Percentiles rank a stretch among this genome's conserved stretches.
phyloP scores from a whole-genome alignment of 2,329 filamentous ascomycete genomes.

The Claviceps sp. region DNA sequence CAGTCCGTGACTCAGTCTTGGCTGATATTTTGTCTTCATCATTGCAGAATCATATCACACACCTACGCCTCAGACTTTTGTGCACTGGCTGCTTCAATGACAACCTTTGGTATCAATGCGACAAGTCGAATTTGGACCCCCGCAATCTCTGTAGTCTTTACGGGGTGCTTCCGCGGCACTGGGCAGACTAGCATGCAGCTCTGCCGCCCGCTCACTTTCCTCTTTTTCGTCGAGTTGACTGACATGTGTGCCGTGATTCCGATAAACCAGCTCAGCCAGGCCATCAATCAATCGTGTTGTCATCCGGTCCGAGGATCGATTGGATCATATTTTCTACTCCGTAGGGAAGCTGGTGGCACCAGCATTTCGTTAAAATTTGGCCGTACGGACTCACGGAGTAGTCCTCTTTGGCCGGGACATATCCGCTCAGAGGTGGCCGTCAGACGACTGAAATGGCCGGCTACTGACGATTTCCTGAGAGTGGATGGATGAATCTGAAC shows the following conservation, averaged over 20 bases:
- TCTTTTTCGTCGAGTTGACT: background rate
- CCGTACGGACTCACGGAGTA: too few species aligned
- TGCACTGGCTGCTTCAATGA: background rate
- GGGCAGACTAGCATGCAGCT: background rate
- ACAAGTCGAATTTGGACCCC: background rate
- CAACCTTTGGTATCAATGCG: background rate
- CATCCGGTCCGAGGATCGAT: background rate
- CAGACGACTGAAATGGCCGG: too few species aligned
- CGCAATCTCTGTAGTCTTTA: background rate
- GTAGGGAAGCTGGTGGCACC: background rate
- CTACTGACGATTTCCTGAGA: too few species aligned
- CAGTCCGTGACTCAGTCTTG: background rate
- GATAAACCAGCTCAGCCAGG: background rate
- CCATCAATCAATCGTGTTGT: background rate
- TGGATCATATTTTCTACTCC: background rate
- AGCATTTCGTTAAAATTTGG: background rate
- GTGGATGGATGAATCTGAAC: background rate
- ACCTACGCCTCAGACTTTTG: background rate
- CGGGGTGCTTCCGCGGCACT: background rate
- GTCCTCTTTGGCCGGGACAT: background rate
- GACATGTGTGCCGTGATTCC: background rate
- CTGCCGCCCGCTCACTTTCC: background rate
- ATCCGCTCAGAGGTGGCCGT: background rate
- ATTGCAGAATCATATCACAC: background rate
- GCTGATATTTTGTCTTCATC: background rate